phyloP scores from a whole-genome alignment of 257 asterid species.

The Jacaranda mimosifolia region DNA sequence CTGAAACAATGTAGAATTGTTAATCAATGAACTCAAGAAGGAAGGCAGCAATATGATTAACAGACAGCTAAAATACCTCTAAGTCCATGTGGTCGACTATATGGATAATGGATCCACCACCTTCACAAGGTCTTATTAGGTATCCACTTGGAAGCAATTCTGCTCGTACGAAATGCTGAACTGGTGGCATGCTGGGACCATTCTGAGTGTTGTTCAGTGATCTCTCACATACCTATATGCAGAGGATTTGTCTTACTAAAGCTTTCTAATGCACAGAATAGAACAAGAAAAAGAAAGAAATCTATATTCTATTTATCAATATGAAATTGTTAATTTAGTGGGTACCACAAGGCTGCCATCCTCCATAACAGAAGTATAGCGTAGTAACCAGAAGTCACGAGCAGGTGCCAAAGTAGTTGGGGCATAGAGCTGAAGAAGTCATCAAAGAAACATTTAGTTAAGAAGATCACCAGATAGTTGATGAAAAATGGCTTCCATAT shows the following conservation, averaged over 20 bases:
- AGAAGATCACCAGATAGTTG: not conserved
- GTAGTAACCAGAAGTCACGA: slow-evolving; percentile 96
- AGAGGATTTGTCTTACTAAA: not conserved
- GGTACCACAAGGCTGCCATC: slow-evolving; percentile 98
- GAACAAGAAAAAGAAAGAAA: not conserved
- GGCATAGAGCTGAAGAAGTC: slow-evolving; percentile 77
- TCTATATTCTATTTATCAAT: not conserved
- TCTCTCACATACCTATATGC: slow-evolving; percentile 81
- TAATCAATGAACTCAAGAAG: slow-evolving; percentile 9
- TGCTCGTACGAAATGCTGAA: slow-evolving; percentile 84
- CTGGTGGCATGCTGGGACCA: slow-evolving; percentile 96
- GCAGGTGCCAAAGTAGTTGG: slow-evolving; percentile 94
- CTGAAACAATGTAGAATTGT: slow-evolving; percentile 45
- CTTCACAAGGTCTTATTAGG: slow-evolving; percentile 95
- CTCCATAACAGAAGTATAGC: slow-evolving; percentile 95
- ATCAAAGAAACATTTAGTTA: slow-evolving; percentile 3
- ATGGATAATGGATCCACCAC: slow-evolving; percentile 96
- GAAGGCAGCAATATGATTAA: not conserved
- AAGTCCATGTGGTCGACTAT: slow-evolving; percentile 91
- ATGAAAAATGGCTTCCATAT: not conserved
- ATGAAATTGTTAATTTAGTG: not conserved
- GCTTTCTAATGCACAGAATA: not conserved
- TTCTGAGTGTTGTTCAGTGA: slow-evolving; percentile 95
- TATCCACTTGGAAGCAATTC: slow-evolving; percentile 95
- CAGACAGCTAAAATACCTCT: slow-evolving; percentile 61